Base-by-base conservation (phyloP, 2,329 filamentous ascomycete genomes). In the Cladobotryum protrusum region DNA sequence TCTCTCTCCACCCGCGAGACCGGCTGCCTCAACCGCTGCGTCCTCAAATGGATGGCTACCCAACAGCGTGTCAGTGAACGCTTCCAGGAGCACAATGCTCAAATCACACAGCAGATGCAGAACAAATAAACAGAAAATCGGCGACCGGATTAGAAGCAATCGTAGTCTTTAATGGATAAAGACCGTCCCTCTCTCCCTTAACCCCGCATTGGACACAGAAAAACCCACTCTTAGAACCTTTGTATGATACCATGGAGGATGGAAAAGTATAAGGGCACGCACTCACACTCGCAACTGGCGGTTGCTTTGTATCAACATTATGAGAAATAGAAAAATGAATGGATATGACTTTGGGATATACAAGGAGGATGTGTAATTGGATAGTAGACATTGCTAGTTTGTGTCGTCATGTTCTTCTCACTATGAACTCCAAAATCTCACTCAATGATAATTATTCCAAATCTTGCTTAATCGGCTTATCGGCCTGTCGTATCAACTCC, bases 41-140 rank as follows among this genome's bases (percentile, higher is more conserved):
- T 97, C 55, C 87, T 93, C 73, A 99, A 99, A 78, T 89, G 89
- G 72, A 85, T 97, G 78, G 93, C 95, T 70, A 86, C 86, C 56
- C 89, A 89, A 57, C 89, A 93, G 72, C 85, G 93, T 54, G 78
- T 99, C 61, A 89, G 90, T 63, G 88, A 95, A 72, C 83, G 93
- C 56, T 99, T 97, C 81, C 79, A 82, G 65, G 82, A 85, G 68
- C 78, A 84, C 65, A 85, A 83, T 57, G 76, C 78, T 61, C 79
- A 83, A 74, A 74, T 77, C 54, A 69, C 72, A 61, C 73, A 79
- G 63, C 68, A 71, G 62, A 72, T 77, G 72, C 70, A 71, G 60
- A 67, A 71, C 56, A 72, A 71, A 62, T 74, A 72, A 63, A 57
- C 34, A 47, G 15, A 19, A 34, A 6, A 6, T 37, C 12, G 14